Evolutionary conservation across 2,329 filamentous ascomycete genomes (phyloP).

Genomic region (Septoria petroselini): DNA sequence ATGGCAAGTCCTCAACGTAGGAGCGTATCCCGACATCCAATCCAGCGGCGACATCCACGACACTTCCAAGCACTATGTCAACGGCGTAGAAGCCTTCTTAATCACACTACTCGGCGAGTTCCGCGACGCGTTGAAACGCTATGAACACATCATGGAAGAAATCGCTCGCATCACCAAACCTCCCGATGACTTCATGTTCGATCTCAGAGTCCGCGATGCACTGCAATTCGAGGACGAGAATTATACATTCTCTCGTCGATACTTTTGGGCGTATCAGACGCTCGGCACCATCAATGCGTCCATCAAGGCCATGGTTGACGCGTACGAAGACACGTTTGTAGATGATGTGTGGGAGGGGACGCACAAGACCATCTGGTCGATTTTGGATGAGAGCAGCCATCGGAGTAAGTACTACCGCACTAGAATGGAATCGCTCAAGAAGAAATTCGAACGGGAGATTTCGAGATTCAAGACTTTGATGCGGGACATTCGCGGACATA

Average conservation of each 20-base stretch:
- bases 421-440: slow-evolving; percentile 47
- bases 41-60: slow-evolving; percentile 57
- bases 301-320: slow-evolving; percentile 57
- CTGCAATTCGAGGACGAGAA: slow-evolving; percentile 60
- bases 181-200: slow-evolving; percentile 59
- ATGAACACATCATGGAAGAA: slow-evolving; percentile 55
- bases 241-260: slow-evolving; percentile 60
- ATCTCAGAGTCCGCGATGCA: slow-evolving; percentile 54
- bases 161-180: slow-evolving; percentile 61
- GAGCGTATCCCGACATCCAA: slow-evolving; percentile 59
- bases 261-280: slow-evolving; percentile 63
- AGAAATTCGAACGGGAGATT: slow-evolving; percentile 54
- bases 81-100: slow-evolving; percentile 61
- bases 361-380: slow-evolving; percentile 56
- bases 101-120: slow-evolving; percentile 59
- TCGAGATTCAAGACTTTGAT: slow-evolving; percentile 49
- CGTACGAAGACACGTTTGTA: slow-evolving; percentile 58
- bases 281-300: slow-evolving; percentile 59
- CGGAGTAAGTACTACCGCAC: slow-evolving; percentile 51
- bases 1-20: slow-evolving; percentile 59
- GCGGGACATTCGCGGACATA: slow-evolving; percentile 52
- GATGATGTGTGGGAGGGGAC: slow-evolving; percentile 58
- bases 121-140: slow-evolving; percentile 58
- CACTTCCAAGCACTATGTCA: slow-evolving; percentile 55
- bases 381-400: slow-evolving; percentile 47